Evolutionary conservation across 495 filamentous ascomycete species (phyloP), one percentile per base, ranked within the genome.

Genomic region (Staphylotrichum tortipilum): DNA sequence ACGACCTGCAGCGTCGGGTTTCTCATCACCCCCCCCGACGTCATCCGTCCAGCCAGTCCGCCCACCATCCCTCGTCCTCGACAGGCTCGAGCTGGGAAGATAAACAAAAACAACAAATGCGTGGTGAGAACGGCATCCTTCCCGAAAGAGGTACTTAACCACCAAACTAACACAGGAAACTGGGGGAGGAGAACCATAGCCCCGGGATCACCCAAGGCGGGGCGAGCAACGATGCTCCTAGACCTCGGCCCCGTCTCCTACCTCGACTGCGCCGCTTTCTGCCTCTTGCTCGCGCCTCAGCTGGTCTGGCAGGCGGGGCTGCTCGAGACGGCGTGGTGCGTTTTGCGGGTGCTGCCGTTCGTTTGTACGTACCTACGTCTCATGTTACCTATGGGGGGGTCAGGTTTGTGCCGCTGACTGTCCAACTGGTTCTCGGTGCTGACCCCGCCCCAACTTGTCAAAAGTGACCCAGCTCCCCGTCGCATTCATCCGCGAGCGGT

Each of bases 231-330:
- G n/a, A n/a, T n/a, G n/a, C n/a, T n/a, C 22, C 57, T 30, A 45
- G 68, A 68, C 80, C 78, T 84, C 41, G 75, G 7, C 77, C 77
- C 36, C 76, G 39, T 88, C 14, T 84, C 84, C 1, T 86, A 80
- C 65, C 58, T 87, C 12, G 86, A 89, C 62, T 86, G 85, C 66
- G 22, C 80, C 34, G 76, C 79, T 17, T 89, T 87, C 58, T 71
- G 85, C 44, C 19, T 77, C 23, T 80, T 85, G 54, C 68, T 88
- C 4, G 63, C 76, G 1, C 83, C 83, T 9, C 80, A 87, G 59
- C 61, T 89, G 18, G 63, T 89, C 9, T 66, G 78, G 51, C 75
- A 78, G 33, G 78, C 79, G 34, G 79, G 81, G 6, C 44, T 83
- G 11, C 56, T 77, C 30, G 62, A 67, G 37, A 79, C 81, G 12